These are phyloP conservation scores for Fraxinus excelsior DNA, from an alignment of 257 asterid genomes.

Conservation along the genomic window DNA sequence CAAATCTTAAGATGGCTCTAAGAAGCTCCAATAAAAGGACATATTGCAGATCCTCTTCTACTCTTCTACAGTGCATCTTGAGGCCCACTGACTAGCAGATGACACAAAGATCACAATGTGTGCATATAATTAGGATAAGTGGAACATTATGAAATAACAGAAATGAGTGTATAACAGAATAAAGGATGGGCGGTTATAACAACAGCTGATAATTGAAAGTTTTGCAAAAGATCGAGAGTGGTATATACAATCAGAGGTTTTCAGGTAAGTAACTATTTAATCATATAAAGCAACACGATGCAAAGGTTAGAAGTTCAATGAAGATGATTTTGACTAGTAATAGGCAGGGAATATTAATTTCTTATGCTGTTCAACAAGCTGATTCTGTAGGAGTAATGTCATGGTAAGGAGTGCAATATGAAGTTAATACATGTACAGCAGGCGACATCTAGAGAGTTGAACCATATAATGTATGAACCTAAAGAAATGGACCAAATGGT, in stretches of 20 bases:
- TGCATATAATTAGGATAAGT: no score
- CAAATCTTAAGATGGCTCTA: background rate
- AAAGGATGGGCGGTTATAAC: background rate
- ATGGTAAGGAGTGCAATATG: background rate
- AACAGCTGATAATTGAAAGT: background rate
- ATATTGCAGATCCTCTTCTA: background rate
- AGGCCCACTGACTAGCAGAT: background rate
- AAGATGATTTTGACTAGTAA: background rate
- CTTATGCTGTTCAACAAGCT: background rate
- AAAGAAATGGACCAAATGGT: conserved; percentile 8
- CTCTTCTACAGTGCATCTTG: background rate
- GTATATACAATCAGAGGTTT: background rate
- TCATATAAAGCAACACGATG: background rate
- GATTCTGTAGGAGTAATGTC: background rate
- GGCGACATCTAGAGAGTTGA: background rate
- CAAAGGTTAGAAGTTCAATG: background rate
- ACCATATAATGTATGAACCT: conserved; percentile 18
- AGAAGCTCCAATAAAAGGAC: conserved; percentile 2
- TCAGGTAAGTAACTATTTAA: background rate
- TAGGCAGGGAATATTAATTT: background rate
- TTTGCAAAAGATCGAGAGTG: background rate
- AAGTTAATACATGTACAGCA: background rate
- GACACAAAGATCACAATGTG: background rate
- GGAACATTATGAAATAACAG: background rate
- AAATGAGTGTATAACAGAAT: background rate